Base-by-base conservation (phyloP, 257 asterid species). In the Jacaranda mimosifolia region DNA sequence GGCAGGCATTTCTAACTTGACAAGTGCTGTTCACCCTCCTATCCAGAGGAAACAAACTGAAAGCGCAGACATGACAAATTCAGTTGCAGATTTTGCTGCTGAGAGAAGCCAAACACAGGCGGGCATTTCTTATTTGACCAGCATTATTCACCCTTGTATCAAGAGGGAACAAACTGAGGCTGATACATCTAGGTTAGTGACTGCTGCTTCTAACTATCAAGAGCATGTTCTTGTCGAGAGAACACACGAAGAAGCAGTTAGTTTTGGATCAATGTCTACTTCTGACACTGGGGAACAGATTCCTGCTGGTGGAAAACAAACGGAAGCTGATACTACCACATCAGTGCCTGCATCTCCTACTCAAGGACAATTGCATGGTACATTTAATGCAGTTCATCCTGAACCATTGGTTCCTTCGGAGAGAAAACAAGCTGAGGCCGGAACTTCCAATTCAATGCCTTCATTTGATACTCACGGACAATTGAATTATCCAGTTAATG, bases 391-490 rank as follows among this genome's bases (percentile, higher is more conserved):
- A 53, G 68, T 63, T 53, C 52, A 53, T 55, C 71, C 65, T 35
- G 75, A 64, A 43, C 49, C 18, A 65, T 35, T 9, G 32, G 45
- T 70, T 36, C 78, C 79, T 32, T n/a, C 65, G 59, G 78, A 63
- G 62, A 70, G 63, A 56, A 56, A 67, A 51, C 83, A 76, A 46
- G 14, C 68, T 7, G 85, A 49, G 62, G n/a, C 64, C 66, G 80
- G 43, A 48, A 36, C 49, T 45, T 48, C 86, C 39, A 46, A 21
- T 53, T 45, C 77, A 8, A 42, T 13, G 21, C 78, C 86, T 74
- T 58, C 52, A 21, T 43, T 79, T 67, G 72, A 82, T 59, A 56
- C 80, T 58, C 79, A 75, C 73, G 80, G 80, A 71, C 74, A 81
- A 49, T 12, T 49, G 6, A 75, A n/a, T 6, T 45, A 58, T 63